phyloP scores from a whole-genome alignment of 2,329 filamentous ascomycete genomes.

The Aureobasidium sp. region DNA sequence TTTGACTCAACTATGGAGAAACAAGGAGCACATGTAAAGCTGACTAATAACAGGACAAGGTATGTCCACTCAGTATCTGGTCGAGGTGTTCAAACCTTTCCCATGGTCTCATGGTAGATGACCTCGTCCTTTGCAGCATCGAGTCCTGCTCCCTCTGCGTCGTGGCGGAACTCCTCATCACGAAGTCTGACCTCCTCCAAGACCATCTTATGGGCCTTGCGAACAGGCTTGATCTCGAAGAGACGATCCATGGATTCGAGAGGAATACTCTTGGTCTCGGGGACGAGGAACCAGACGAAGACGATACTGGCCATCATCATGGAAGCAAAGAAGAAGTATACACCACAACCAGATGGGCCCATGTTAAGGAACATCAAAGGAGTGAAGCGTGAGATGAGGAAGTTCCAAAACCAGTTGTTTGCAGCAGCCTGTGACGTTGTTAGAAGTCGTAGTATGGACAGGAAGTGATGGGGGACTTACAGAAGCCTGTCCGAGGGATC shows the following conservation, averaged over 20 bases:
- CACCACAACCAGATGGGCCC: slow-evolving; percentile 42
- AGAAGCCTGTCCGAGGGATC: slow-evolving; percentile 75
- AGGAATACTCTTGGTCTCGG: slow-evolving; percentile 51
- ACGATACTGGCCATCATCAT: slow-evolving; percentile 50
- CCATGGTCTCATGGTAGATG: slow-evolving; percentile 30
- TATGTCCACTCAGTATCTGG: no score
- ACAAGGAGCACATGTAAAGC: no score
- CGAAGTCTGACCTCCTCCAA: slow-evolving; percentile 36
- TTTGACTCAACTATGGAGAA: no score
- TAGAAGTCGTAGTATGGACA: not conserved
- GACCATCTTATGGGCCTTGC: slow-evolving; percentile 44
- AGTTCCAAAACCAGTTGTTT: slow-evolving; percentile 80
- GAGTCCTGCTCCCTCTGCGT: slow-evolving; percentile 41
- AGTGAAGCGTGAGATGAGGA: slow-evolving; percentile 73
- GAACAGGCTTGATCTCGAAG: slow-evolving; percentile 48
- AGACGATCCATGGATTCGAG: slow-evolving; percentile 53
- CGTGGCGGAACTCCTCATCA: slow-evolving; percentile 47
- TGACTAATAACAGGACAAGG: no score
- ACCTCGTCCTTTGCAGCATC: slow-evolving; percentile 41
- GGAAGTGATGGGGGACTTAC: not conserved
- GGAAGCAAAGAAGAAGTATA: slow-evolving; percentile 52
- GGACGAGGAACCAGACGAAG: slow-evolving; percentile 50
- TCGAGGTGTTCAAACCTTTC: not conserved
- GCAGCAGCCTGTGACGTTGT: slow-evolving; percentile 57
- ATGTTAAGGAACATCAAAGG: slow-evolving; percentile 64